Evolutionary conservation across 176 grass and related monocot genomes (phyloP).

Genomic region (Carex pumila): DNA sequence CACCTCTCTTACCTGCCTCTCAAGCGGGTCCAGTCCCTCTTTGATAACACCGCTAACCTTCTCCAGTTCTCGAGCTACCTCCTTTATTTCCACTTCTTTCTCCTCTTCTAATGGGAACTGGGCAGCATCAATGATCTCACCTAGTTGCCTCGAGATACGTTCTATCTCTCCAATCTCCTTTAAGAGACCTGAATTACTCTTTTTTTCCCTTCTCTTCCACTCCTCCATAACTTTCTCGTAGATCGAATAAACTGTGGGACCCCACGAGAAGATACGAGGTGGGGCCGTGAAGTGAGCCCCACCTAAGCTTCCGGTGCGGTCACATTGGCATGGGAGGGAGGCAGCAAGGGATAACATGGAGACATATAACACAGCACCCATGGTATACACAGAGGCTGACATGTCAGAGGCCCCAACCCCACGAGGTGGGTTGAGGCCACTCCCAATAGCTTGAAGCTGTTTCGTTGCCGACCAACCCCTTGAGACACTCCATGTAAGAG

Average conservation of each 20-base stretch:
- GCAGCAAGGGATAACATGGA: conserved; percentile 60
- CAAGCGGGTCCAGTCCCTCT: conserved; percentile 68
- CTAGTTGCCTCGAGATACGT: conserved; percentile 51
- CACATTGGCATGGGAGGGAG: conserved; percentile 75
- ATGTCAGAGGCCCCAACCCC: conserved; percentile 40
- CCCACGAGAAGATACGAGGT: conserved; percentile 58
- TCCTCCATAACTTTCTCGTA: conserved; percentile 75
- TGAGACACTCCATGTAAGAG: conserved; percentile 89
- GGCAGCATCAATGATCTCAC: conserved; percentile 50
- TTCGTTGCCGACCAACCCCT: conserved; percentile 81
- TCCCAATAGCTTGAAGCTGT: conserved; percentile 82
- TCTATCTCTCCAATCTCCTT: conserved; percentile 92
- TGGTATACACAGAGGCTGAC: conserved; percentile 47
- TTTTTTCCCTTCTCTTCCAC: conserved; percentile 85
- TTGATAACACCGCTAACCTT: conserved; percentile 55
- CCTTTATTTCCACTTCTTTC: conserved; percentile 54
- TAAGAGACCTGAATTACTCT: conserved; percentile 60
- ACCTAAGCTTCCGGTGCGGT: conserved; percentile 43
- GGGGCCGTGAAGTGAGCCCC: conserved; percentile 53
- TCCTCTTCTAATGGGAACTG: conserved; percentile 51
- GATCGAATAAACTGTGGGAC: conserved; percentile 26
- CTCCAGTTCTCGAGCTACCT: conserved; percentile 40
- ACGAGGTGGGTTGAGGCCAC: conserved; percentile 50
- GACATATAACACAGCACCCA: conserved; percentile 54
- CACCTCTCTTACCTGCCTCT: conserved; percentile 71